A percentile compares a stretch with the other conserved stretches of the same genome.
Conservation (phyloP, 805 yeast genomes). For the Barnettozyma salicaria region DNA sequence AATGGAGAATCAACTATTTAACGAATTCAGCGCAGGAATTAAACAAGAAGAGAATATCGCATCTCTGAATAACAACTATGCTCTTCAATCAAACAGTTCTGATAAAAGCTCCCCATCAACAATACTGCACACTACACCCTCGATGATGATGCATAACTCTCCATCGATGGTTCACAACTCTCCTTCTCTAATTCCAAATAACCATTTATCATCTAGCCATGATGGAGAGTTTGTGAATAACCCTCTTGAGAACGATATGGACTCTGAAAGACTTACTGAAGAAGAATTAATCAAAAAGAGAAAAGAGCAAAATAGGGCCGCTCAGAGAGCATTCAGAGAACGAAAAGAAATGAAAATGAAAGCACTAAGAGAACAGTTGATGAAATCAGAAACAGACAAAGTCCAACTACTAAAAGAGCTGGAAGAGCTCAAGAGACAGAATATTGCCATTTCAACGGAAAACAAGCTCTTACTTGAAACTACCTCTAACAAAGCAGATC, state of each 20-base stretch:
- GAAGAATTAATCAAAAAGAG: conserved; percentile 51
- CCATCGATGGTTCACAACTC: no score
- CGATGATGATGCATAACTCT: no score
- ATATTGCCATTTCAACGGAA: conserved; percentile 53
- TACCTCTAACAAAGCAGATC: conserved; percentile 4
- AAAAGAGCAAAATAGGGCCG: conserved; percentile 96
- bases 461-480: conserved; percentile 47
- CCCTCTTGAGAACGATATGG: conserved; percentile 48
- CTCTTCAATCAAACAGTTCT: conserved; percentile 10
- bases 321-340: conserved; percentile 94
- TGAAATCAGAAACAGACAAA: conserved; percentile 50
- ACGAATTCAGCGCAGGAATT: conserved; percentile 8
- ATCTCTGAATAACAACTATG: neutral
- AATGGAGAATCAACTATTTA: conserved; percentile 13
- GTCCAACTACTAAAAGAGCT: conserved; percentile 41
- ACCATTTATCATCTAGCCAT: no score
- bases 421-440: conserved; percentile 47
- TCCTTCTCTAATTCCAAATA: no score
- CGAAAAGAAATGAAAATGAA: conserved; percentile 83
- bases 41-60: conserved; percentile 6
- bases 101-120: conserved; percentile 20
- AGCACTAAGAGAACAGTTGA: conserved; percentile 57
- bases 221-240: conserved; percentile 49
- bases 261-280: conserved; percentile 65
- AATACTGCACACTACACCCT: no score